A percentile compares a stretch with the other conserved stretches of the same genome.
These are phyloP conservation scores for Diplotaxis tenuifolia DNA, from an alignment of 345 rosid genomes.

Conservation along the genomic window DNA sequence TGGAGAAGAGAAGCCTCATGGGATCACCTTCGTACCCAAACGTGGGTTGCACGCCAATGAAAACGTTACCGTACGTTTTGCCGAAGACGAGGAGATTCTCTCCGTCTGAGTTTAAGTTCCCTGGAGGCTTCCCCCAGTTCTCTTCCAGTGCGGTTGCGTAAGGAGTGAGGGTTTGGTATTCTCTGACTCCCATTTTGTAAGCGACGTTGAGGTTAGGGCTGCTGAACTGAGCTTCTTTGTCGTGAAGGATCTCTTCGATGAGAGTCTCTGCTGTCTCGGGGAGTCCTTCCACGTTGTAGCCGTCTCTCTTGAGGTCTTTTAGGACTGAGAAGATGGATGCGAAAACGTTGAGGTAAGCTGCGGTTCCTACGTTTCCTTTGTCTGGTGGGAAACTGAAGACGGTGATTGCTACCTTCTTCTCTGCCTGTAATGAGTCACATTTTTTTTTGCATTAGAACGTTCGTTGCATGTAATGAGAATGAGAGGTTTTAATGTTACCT, in stretches of 20 bases:
- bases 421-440: slow-evolving; percentile 53
- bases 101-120: slow-evolving; percentile 91
- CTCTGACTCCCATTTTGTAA: slow-evolving; percentile 90
- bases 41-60: slow-evolving; percentile 98
- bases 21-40: slow-evolving; percentile 99
- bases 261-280: slow-evolving; percentile 92
- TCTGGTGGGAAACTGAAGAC: slow-evolving; percentile 99
- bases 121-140: slow-evolving; percentile 99
- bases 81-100: slow-evolving; percentile 92
- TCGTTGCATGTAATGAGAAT: background rate
- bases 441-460: slow-evolving; percentile 16
- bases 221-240: slow-evolving; percentile 97
- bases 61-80: slow-evolving; percentile 84
- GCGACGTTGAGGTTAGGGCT: slow-evolving; percentile 90
- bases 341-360: slow-evolving; percentile 93
- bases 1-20: slow-evolving; percentile 92
- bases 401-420: slow-evolving; percentile 87
- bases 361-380: slow-evolving; percentile 94
- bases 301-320: slow-evolving; percentile 73
- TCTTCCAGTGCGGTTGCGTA: slow-evolving; percentile 86
- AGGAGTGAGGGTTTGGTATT: slow-evolving; percentile 79
- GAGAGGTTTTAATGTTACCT: slow-evolving; percentile 48
- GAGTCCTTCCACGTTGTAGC: slow-evolving; percentile 86
- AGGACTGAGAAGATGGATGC: slow-evolving; percentile 91
- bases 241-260: slow-evolving; percentile 86